Base-by-base conservation (phyloP, 495 filamentous ascomycete species). In the Aspergillus egyptiacus region DNA sequence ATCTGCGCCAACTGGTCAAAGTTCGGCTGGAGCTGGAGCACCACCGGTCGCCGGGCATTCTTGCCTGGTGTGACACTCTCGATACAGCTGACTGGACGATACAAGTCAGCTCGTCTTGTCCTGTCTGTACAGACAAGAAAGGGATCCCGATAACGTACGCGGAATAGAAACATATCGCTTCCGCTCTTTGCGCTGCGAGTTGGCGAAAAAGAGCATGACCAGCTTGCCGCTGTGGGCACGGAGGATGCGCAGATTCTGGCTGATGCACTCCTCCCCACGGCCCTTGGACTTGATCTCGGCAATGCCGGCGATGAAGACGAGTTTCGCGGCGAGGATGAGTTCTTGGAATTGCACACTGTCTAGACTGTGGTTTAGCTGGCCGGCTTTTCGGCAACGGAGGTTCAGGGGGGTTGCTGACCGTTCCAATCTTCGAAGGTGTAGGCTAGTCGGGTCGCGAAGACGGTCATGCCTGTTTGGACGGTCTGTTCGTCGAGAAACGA, bases 181-280 rank as follows among this genome's bases (percentile, higher is more conserved):
- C 6, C 61, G 46, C 14, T 67, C 63, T 38, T 56, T 64, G 3
- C 70, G 62, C 30, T 72, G 69, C 0, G 71, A 73, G 53, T 75
- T 75, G 3, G 71, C 69, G 44, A 75, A 75, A 42, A 64, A 72
- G 1, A 73, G 39, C 45, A 75, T 60, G 2, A 71, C 66, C 2
- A 62, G 59, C 46, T 61, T 66, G 19, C 63, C 65, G 24, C 71
- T 70, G 1, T 57, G 50, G 2, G 63, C 66, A 2, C 65, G 66
- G 5, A 75, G 57, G 13, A 73, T 65, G 9, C 71, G 69, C 6
- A 75, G 48, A 47, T 75, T 75, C 54, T 75, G 71, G 44, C 69
- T 72, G 56, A 75, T 72, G 36, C 71, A 75, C 55, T 75, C 71
- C 38, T 75, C 71, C 3, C 71, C 70, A 10, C 70, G 66, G 6